Percentiles rank a stretch among this genome's conserved stretches.
These are phyloP conservation scores for Raffaelea albimanens DNA, from an alignment of 2,329 filamentous ascomycete species.

Conservation along the genomic window DNA sequence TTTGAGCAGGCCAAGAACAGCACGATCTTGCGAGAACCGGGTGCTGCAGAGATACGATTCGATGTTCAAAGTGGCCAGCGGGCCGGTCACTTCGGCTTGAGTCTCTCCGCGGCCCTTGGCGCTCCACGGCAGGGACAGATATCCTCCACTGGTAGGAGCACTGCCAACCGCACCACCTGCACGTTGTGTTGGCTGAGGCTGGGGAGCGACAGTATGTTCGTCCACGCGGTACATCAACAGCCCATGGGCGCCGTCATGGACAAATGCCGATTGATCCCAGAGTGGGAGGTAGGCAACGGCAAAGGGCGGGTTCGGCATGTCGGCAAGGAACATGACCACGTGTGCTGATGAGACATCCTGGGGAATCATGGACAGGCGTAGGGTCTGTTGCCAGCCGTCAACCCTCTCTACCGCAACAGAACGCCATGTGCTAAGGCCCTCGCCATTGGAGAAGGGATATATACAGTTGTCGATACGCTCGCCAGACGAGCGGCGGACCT, in stretches of 20 bases:
- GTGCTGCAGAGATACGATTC: constrained; percentile 91
- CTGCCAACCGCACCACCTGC: background rate
- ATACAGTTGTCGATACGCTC: constrained; percentile 84
- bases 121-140: constrained; percentile 75
- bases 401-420: constrained; percentile 73
- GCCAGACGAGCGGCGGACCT: constrained; percentile 71
- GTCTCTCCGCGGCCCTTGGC: constrained; percentile 56
- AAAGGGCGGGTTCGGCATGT: constrained; percentile 80
- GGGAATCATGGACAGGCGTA: constrained; percentile 69
- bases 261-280: constrained; percentile 86
- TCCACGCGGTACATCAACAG: constrained; percentile 85
- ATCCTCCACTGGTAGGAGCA: constrained; percentile 58
- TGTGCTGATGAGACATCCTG: constrained; percentile 76
- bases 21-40: constrained; percentile 83
- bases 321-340: constrained; percentile 80
- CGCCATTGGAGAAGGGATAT: constrained; percentile 71
- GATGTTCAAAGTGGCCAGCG: constrained; percentile 68
- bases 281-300: constrained; percentile 87
- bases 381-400: constrained; percentile 78
- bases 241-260: constrained; percentile 73
- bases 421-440: constrained; percentile 75
- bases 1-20: constrained; percentile 71
- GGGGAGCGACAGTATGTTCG: constrained; percentile 68
- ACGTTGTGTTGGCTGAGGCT: constrained; percentile 28
- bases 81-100: constrained; percentile 66